These are phyloP conservation scores for Emergomyces africanus DNA, from an alignment of 2,329 filamentous ascomycete species.

Conservation along the genomic window DNA sequence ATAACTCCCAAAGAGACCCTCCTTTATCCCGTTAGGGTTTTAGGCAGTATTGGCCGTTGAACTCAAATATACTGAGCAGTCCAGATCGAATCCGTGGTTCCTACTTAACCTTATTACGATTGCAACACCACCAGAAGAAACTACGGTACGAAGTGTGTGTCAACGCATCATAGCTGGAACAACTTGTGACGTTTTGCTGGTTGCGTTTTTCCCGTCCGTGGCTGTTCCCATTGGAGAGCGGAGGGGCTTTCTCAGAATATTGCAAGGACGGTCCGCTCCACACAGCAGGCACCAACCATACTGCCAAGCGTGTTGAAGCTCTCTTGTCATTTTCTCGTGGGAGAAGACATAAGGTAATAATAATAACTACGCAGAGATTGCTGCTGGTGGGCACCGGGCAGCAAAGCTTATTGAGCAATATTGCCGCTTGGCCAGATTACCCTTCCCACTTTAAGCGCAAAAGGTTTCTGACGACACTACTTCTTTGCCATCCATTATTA, in stretches of 20 bases:
- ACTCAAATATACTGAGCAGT: constrained; percentile 9
- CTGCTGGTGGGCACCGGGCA: neutral
- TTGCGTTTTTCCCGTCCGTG: neutral
- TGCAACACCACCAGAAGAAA: constrained; percentile 4
- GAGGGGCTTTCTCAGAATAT: neutral
- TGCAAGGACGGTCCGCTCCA: constrained; percentile 1
- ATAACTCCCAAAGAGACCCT: neutral
- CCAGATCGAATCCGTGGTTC: constrained; percentile 7
- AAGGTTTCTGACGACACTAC: constrained; percentile 1
- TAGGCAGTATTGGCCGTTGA: constrained; percentile 8
- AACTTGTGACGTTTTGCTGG: constrained; percentile 1
- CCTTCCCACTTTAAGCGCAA: constrained; percentile 3
- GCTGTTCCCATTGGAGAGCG: neutral
- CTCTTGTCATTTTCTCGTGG: neutral
- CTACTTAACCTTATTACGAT: constrained; percentile 6
- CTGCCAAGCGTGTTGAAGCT: neutral
- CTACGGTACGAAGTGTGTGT: neutral
- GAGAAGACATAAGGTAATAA: neutral
- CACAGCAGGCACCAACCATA: neutral
- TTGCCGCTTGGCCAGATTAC: neutral
- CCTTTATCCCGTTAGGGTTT: constrained; percentile 7
- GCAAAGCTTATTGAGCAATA: neutral
- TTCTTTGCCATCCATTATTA: constrained; percentile 1
- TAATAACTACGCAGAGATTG: neutral
- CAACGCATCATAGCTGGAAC: constrained; percentile 1